Evolutionary conservation across 495 filamentous ascomycete genomes (phyloP).

Genomic region (Penicillium longicatenatum): DNA sequence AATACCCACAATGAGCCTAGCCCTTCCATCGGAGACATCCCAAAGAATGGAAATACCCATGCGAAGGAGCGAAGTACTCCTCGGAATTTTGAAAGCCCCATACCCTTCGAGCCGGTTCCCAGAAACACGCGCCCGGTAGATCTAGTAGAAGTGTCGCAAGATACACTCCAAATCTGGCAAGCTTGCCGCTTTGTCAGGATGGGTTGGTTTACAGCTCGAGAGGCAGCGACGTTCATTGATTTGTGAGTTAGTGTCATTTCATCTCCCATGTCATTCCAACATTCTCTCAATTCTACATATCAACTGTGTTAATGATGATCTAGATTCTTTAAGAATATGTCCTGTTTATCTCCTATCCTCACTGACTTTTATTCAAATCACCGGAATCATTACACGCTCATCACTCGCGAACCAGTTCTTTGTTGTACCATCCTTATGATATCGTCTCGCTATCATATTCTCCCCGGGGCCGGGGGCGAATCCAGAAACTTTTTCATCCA

Average conservation of each 20-base stretch:
- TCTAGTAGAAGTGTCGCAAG: slow-evolving; percentile 31
- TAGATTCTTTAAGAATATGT: slow-evolving; percentile 62
- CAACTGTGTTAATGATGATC: slow-evolving; percentile 2
- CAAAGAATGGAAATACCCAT: slow-evolving; percentile 14
- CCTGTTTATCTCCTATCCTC: slow-evolving; percentile 53
- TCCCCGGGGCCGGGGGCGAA: slow-evolving; percentile 53
- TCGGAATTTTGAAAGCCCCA: slow-evolving; percentile 21
- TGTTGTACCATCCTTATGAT: slow-evolving; percentile 57
- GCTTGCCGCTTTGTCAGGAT: slow-evolving; percentile 54
- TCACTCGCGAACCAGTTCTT: slow-evolving; percentile 50
- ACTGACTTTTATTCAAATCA: slow-evolving; percentile 54
- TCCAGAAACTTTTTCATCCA: slow-evolving; percentile 58
- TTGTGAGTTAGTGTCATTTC: slow-evolving; percentile 43
- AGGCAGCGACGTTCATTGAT: slow-evolving; percentile 51
- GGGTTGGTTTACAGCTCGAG: slow-evolving; percentile 55
- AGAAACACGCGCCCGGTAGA: slow-evolving; percentile 31
- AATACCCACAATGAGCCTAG: slow-evolving; percentile 17
- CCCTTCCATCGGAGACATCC: slow-evolving; percentile 14
- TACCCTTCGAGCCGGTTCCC: slow-evolving; percentile 22
- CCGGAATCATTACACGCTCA: slow-evolving; percentile 44
- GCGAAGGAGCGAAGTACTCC: slow-evolving; percentile 16
- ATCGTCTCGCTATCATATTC: slow-evolving; percentile 53
- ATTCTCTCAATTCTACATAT: not conserved
- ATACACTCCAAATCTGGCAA: slow-evolving; percentile 49
- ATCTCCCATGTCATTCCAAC: not conserved